Evolutionary conservation across 257 asterid species (phyloP), one percentile per base, ranked within the genome.

Genomic region (Solanum habrochaites): DNA sequence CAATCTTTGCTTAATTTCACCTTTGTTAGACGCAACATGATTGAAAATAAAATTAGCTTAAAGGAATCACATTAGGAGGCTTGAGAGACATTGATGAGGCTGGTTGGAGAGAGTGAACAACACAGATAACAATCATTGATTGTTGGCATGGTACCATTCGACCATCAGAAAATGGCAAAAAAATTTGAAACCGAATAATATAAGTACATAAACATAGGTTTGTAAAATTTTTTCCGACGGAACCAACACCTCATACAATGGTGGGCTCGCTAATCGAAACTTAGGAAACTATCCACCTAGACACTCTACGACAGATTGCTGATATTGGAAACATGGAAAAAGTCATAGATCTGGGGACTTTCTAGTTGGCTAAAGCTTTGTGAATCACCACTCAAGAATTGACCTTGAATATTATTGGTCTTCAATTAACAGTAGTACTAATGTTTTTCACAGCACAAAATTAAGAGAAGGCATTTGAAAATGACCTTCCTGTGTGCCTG

Each of bases 401-500:
- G 37, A 42, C 83, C 14, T n/a, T 0, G 43, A 42, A 13, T 27
- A 45, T 45, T 14, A 45, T 45, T 78, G 84, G 25, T 78, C 0
- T 16, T 29, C 66, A 45, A 45, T 15, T 78, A 78, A 27, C 0
- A 3, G 8, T 5, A 47, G 62, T 78, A 78, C 66, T 27, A 45
- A 0, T 16, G n/a, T 27, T 78, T 42, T 45, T 77, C 39, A 42
- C 6, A 78, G 27, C 45, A 45, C 8, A 42, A 47, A 78, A 78
- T 78, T 45, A 49, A 45, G 84, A 78, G 25, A 47, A 87, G n/a
- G 89, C 40, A 43, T 47, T 70, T 47, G 87, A n/a, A 83, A 81
- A 80, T 42, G 86, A 97, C 99, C 99, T n/a, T 94, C 99, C 89
- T 90, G 99, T 93, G 93, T 21, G 92, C 96, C 9, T 93, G 92